Evolutionary conservation across 768 basidiomycete species (phyloP), one percentile per base, ranked within the genome.

Genomic region (Sarcodon sp.): DNA sequence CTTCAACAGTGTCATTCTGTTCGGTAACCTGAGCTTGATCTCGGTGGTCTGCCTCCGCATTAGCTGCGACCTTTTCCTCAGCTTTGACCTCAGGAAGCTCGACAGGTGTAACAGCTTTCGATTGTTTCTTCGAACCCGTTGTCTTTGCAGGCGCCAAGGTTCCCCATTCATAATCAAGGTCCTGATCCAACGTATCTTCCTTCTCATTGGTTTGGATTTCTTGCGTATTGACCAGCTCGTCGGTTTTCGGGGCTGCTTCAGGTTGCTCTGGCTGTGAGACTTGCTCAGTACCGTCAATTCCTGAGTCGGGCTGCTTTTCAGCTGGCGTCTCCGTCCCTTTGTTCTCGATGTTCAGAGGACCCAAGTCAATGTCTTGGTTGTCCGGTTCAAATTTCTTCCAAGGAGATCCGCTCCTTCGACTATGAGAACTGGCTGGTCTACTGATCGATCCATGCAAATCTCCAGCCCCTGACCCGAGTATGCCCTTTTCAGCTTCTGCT

Each of bases 11-110:
- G 50, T 57, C 51, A 39, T 55, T 49, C 13, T 55, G 49, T 38
- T 37, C 50, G 36, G 53, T 50, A 50, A 48, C 51, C 35, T 56
- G 56, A 38, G 52, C 56, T 41, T 49, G 48, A 41, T 60, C 47
- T 41, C 44, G 52, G 44, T 39, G 48, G n/a, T 36, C 50, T 13
- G 43, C 48, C 35, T 38, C 48, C 37, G 38, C 43, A 39, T 11
- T 34, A 31, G 16, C 32, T 43, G 9, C 31, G 21, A 41, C 54
- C 15, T 34, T 13, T 43, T 44, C 45, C 9, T 50, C 43, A 2
- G 36, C 52, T 36, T 58, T 53, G 44, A 52, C 54, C 54, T 13
- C 41, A 51, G 37, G 56, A 53, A 36, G 51, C 53, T 35, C 53
- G 50, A 41, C 50, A 54, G 43, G 52, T 58, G 49, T 48, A 15